Base-by-base conservation (phyloP, 768 basidiomycete genomes). In the Mycena maculata region DNA sequence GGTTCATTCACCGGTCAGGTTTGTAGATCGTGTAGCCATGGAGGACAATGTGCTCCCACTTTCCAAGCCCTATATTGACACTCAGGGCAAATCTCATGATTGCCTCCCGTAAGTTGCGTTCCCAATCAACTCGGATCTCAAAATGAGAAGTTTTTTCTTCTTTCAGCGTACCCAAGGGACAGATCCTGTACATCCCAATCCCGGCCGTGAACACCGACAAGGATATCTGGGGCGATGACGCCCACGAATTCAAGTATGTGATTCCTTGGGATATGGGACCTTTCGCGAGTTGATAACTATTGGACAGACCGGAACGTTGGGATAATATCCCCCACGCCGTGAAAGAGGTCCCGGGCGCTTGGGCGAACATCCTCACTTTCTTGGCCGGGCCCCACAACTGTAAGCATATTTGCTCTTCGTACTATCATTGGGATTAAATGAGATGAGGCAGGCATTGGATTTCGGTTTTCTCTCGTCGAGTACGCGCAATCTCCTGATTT, bases 381-480 rank as follows among this genome's bases (percentile, higher is more conserved):
- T 36, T 36, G 33, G 33, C 33, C 6, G 33, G 33, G 33, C 8
- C 33, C 8, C 33, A 36, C 13, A 36, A 13, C 33, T 36, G 33
- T 36, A 36, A 36, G 33, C 13, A 7, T 6, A 36, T 36, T 36
- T 36, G 6, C 6, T 13, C 13, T 36, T 13, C 33, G 8, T 36
- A 7, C 33, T 36, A 6, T 6, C 13, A 36, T 6, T 36, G n/a
- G n/a, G 13, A 7, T 13, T 6, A 7, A 36, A 7, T 13, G 13
- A 13, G 8, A 7, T 36, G 33, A 36, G 6, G 13, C 13, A 36
- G 33, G 91, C 67, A 90, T 92, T 33, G 90, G 90, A 0, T 91
- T 49, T 25, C 48, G 48, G 15, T 49, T 49, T 28, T 49, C 48
- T 11, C 15, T 49, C 27, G 28, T 85, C 18, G 88, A 89, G 87